Conservation (phyloP, 164 flowering plant genomes). For the Hamamelis virginiana region DNA sequence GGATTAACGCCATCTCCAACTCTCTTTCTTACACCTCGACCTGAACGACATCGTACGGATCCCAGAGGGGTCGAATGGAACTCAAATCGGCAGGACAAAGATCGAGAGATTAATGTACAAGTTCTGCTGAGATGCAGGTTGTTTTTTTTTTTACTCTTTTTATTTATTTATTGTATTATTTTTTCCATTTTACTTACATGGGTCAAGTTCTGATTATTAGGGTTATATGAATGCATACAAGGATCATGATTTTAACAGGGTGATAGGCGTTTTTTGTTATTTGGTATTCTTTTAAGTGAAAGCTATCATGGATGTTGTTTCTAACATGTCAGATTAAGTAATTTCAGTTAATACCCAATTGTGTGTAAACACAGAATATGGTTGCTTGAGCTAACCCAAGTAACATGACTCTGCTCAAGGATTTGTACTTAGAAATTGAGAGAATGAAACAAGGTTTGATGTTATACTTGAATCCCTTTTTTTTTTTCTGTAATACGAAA, state of each 20-base stretch:
- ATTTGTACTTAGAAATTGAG: slow-evolving; percentile 72
- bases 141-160: too few species aligned
- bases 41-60: slow-evolving; percentile 59
- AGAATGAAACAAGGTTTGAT: slow-evolving; percentile 76
- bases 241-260: too few species aligned
- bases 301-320: too few species aligned
- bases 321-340: too few species aligned
- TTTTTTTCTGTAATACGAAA: background rate
- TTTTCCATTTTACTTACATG: background rate
- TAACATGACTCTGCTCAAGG: slow-evolving; percentile 43
- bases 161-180: background rate
- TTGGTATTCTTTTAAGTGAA: too few species aligned
- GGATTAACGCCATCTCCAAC: slow-evolving; percentile 59
- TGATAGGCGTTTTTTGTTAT: too few species aligned
- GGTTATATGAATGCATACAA: too few species aligned
- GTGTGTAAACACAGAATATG: too few species aligned
- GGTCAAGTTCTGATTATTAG: background rate
- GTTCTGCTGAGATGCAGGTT: slow-evolving; percentile 89
- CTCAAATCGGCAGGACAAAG: slow-evolving; percentile 45
- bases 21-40: slow-evolving; percentile 73
- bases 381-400: too few species aligned
- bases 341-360: too few species aligned
- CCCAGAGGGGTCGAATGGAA: slow-evolving; percentile 45
- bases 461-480: background rate
- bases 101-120: slow-evolving; percentile 78